phyloP scores from a whole-genome alignment of 2,329 filamentous ascomycete genomes.

The Arthroderma sp. region DNA sequence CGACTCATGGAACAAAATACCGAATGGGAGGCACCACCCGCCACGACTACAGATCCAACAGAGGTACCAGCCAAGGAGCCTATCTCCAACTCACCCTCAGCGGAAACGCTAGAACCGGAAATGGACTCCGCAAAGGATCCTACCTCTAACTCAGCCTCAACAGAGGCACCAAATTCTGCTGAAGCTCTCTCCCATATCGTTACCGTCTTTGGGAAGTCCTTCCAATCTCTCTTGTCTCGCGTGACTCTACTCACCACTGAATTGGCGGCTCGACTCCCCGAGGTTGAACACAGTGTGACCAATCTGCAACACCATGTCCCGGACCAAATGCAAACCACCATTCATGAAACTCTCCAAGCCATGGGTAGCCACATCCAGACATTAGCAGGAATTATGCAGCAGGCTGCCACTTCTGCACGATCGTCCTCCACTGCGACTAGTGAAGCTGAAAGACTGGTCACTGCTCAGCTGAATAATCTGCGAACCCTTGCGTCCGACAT shows the following conservation, averaged over 20 bases:
- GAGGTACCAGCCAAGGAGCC: background rate
- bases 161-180: background rate
- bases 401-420: slow-evolving; percentile 26
- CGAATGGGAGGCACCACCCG: slow-evolving; percentile 5
- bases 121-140: background rate
- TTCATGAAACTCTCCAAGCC: slow-evolving; percentile 26
- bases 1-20: slow-evolving; percentile 19
- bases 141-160: background rate
- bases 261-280: slow-evolving; percentile 26
- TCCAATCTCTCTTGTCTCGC: slow-evolving; percentile 26
- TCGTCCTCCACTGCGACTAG: slow-evolving; percentile 28
- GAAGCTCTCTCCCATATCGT: slow-evolving; percentile 15
- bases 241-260: slow-evolving; percentile 29
- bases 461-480: slow-evolving; percentile 29
- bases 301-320: slow-evolving; percentile 27
- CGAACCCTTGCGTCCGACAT: slow-evolving; percentile 32
- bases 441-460: slow-evolving; percentile 26
- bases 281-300: slow-evolving; percentile 28
- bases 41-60: slow-evolving; percentile 9
- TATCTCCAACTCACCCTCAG: background rate
- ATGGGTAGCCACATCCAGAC: slow-evolving; percentile 29
- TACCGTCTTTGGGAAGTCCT: slow-evolving; percentile 24
- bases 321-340: slow-evolving; percentile 25
- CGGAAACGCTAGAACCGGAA: slow-evolving; percentile 6
- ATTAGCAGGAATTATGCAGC: slow-evolving; percentile 27